phyloP scores from a whole-genome alignment of 495 filamentous ascomycete species.

The Entonaema liquescens region DNA sequence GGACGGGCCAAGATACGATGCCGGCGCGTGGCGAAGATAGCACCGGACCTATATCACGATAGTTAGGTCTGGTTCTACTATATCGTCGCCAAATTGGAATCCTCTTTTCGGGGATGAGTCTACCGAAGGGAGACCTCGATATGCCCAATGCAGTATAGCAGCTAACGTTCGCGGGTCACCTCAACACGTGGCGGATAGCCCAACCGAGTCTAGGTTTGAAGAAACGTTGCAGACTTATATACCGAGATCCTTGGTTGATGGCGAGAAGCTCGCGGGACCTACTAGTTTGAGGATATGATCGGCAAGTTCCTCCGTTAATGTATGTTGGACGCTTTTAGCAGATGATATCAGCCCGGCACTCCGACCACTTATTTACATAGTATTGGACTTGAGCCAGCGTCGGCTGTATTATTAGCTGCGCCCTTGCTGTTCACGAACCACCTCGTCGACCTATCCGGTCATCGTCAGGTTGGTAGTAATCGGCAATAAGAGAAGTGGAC shows the following conservation, averaged over 20 bases:
- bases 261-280: slow-evolving; percentile 22
- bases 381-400: slow-evolving; percentile 4
- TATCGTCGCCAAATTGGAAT: slow-evolving; percentile 13
- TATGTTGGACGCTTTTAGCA: slow-evolving; percentile 6
- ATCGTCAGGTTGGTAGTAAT: slow-evolving; percentile 32
- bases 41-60: slow-evolving; percentile 12
- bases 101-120: slow-evolving; percentile 21
- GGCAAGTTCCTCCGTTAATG: slow-evolving; percentile 10
- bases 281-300: slow-evolving; percentile 27
- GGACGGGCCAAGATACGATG: slow-evolving; percentile 15
- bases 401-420: slow-evolving; percentile 32
- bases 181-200: slow-evolving; percentile 36
- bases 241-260: slow-evolving; percentile 28
- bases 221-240: slow-evolving; percentile 42
- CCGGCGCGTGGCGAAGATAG: slow-evolving; percentile 22
- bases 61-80: not conserved
- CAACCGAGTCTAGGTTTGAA: slow-evolving; percentile 21
- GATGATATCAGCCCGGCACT: slow-evolving; percentile 25
- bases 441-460: slow-evolving; percentile 17
- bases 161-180: slow-evolving; percentile 15
- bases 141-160: slow-evolving; percentile 28
- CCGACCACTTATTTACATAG: slow-evolving; percentile 21
- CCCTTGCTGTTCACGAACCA: slow-evolving; percentile 24
- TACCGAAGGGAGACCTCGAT: slow-evolving; percentile 15
- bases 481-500: slow-evolving; percentile 30